These are phyloP conservation scores for Rhododendron kiyosumense DNA, from an alignment of 148 eudicot genomes.

Conservation along the genomic window DNA sequence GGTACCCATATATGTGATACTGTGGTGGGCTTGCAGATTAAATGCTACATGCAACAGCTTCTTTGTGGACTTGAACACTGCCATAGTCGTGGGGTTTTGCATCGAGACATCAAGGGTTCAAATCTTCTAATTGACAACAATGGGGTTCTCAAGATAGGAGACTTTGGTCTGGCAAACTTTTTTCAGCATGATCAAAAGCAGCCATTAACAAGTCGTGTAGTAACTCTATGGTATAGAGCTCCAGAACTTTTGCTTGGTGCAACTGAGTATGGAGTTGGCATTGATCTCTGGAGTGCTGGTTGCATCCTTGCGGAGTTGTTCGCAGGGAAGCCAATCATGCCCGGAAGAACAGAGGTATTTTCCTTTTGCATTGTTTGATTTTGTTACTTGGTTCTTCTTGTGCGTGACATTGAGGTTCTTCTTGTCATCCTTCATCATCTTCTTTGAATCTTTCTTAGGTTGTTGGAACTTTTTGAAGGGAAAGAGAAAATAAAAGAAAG, in stretches of 20 bases:
- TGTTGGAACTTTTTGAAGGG: neutral
- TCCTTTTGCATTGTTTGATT: neutral
- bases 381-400: neutral
- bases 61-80: conserved; percentile 73
- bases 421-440: neutral
- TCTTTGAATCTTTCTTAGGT: neutral
- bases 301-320: conserved; percentile 83
- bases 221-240: conserved; percentile 85
- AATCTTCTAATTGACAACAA: conserved; percentile 64
- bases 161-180: conserved; percentile 75
- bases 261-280: conserved; percentile 65
- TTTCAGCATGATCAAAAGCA: conserved; percentile 57
- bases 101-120: conserved; percentile 79
- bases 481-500: neutral
- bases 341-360: conserved; percentile 85
- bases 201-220: conserved; percentile 80
- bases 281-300: conserved; percentile 91
- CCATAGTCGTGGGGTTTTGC: conserved; percentile 72
- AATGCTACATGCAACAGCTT: conserved; percentile 74
- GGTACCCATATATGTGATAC: neutral
- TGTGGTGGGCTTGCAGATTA: conserved; percentile 44
- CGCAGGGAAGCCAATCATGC: conserved; percentile 89
- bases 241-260: conserved; percentile 87
- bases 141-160: conserved; percentile 84
- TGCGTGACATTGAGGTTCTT: neutral